A percentile compares a stretch with the other conserved stretches of the same genome.
These are phyloP conservation scores for Penicillium maclennaniae DNA, from an alignment of 495 filamentous ascomycete genomes.

Conservation along the genomic window DNA sequence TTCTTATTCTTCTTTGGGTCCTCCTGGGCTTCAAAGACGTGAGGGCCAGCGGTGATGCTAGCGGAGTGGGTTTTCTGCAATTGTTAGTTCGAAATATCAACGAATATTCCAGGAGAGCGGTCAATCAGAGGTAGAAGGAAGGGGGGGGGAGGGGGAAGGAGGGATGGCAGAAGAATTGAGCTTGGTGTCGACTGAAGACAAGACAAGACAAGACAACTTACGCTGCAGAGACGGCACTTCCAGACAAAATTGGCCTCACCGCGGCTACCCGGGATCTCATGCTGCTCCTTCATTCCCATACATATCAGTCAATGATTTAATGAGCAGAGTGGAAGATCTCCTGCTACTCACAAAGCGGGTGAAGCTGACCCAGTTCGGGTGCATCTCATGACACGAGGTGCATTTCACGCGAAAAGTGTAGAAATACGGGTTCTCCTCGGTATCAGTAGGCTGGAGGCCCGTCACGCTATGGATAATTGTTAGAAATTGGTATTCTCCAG, in stretches of 20 bases:
- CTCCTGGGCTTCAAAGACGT: conserved; percentile 54
- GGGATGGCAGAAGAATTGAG: background rate
- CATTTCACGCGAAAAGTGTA: conserved; percentile 98
- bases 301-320: background rate
- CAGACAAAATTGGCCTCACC: conserved; percentile 98
- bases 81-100: conserved; percentile 1
- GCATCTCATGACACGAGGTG: conserved; percentile 86
- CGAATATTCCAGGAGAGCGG: too few relatives aligned
- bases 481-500: conserved; percentile 9
- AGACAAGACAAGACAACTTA: conserved; percentile 27
- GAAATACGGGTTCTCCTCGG: conserved; percentile 74
- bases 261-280: conserved; percentile 83
- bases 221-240: conserved; percentile 91
- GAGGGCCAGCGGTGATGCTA: conserved; percentile 67
- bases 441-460: conserved; percentile 80
- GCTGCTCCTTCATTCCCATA: conserved; percentile 58
- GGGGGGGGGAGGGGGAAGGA: background rate
- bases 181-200: background rate
- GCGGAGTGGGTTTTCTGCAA: conserved; percentile 60
- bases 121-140: too few relatives aligned
- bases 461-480: conserved; percentile 64
- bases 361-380: conserved; percentile 82
- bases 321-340: background rate
- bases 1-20: conserved; percentile 50
- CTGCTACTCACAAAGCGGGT: conserved; percentile 73